Evolutionary conservation across 441 rosid species (phyloP).

Genomic region (Adansonia grandidieri): DNA sequence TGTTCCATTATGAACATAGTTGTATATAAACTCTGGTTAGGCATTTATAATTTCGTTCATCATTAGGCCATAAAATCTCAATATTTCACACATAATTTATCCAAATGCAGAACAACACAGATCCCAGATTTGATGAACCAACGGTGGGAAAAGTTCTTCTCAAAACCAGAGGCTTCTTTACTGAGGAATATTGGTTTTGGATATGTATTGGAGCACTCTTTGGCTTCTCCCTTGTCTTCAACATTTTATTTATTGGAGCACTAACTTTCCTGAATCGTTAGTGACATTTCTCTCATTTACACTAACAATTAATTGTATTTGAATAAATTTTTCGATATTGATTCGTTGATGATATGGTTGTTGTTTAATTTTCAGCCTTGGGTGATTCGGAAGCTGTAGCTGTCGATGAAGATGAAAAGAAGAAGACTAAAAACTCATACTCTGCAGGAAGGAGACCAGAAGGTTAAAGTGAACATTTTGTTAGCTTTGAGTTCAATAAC

Average conservation of each 20-base stretch:
- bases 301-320: background rate
- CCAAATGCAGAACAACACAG: background rate
- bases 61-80: background rate
- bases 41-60: background rate
- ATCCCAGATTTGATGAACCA: background rate
- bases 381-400: conserved; percentile 54
- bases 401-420: conserved; percentile 45
- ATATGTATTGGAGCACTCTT: conserved; percentile 74
- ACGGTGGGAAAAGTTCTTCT: conserved; percentile 63
- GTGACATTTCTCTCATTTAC: conserved; percentile 31
- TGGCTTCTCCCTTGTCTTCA: conserved; percentile 74
- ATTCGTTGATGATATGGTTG: conserved; percentile 13
- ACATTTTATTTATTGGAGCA: conserved; percentile 64
- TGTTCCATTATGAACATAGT: background rate
- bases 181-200: conserved; percentile 76
- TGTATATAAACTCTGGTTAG: background rate
- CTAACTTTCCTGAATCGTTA: conserved; percentile 75
- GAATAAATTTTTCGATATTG: conserved; percentile 20
- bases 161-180: conserved; percentile 63
- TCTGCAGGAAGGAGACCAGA: conserved; percentile 33
- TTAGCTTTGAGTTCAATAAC: background rate
- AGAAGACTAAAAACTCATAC: conserved; percentile 35
- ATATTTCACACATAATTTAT: background rate
- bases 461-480: conserved; percentile 32
- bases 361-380: conserved; percentile 50